phyloP scores from a whole-genome alignment of 352 stramenopile species.

The Phytophthora uliginosa region DNA sequence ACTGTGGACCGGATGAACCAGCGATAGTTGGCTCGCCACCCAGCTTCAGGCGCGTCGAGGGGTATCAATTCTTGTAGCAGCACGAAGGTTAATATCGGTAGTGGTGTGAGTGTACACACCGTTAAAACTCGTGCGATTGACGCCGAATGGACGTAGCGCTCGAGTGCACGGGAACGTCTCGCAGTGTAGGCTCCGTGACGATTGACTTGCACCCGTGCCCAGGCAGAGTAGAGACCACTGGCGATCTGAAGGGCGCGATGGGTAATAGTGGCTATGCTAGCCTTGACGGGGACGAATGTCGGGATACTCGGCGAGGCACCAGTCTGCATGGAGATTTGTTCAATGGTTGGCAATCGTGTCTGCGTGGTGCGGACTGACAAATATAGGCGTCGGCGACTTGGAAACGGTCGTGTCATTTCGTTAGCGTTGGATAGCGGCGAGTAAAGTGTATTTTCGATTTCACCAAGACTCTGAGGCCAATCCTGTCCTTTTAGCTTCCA shows the following conservation, averaged over 20 bases:
- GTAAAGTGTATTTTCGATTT: no score
- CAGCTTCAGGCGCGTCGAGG: neutral
- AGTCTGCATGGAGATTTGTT: neutral
- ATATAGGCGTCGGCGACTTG: neutral
- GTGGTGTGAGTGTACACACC: constrained; percentile 5
- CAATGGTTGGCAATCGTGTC: neutral
- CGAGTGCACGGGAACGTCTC: constrained; percentile 6
- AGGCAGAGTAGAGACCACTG: neutral
- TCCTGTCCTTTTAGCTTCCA: no score
- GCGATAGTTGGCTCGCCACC: constrained; percentile 12
- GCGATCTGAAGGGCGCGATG: neutral
- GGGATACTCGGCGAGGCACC: neutral
- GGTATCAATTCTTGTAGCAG: constrained; percentile 18
- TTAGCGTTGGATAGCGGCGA: no score
- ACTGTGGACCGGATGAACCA: constrained; percentile 12
- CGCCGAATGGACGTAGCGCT: constrained; percentile 14
- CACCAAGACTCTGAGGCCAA: no score
- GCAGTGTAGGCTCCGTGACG: constrained; percentile 15
- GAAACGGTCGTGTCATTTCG: neutral
- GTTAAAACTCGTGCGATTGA: constrained; percentile 2
- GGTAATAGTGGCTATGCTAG: neutral
- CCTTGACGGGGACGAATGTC: neutral
- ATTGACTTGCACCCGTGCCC: constrained; percentile 18
- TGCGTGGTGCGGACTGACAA: neutral
- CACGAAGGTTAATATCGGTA: constrained; percentile 13